phyloP scores from a whole-genome alignment of 129 eudicot species.

The Silybum marianum region DNA sequence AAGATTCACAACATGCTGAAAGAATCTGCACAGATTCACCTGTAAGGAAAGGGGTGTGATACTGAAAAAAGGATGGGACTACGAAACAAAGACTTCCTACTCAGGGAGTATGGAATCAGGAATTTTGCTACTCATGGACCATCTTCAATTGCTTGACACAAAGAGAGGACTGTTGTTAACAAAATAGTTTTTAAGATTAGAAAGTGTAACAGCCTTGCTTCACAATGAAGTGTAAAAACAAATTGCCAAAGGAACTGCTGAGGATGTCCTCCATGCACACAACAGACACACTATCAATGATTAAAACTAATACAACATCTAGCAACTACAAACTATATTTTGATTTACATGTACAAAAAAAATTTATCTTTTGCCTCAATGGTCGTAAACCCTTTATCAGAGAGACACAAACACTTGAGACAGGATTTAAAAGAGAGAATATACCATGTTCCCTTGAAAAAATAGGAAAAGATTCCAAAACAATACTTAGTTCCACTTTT shows the following conservation, averaged over 20 bases:
- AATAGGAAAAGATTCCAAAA: not conserved
- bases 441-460: not conserved
- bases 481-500: not conserved
- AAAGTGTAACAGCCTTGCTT: not conserved
- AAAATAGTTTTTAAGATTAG: not conserved
- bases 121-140: not conserved
- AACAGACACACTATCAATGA: not conserved
- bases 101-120: not conserved
- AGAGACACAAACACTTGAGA: not conserved
- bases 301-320: not conserved
- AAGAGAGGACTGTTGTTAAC: not conserved
- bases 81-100: not conserved
- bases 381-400: not conserved
- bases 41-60: not conserved
- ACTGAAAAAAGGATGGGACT: not conserved
- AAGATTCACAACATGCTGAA: not conserved
- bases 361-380: not conserved
- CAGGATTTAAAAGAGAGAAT: not conserved
- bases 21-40: not conserved
- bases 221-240: not conserved
- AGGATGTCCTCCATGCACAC: not conserved
- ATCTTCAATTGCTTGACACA: not conserved
- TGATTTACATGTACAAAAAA: not conserved
- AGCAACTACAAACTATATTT: not conserved
- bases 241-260: not conserved